Percentiles rank a stretch among this genome's conserved stretches.
These are phyloP conservation scores for Rhynchosporium graminicola DNA, from an alignment of 2,329 filamentous ascomycete species.

Conservation along the genomic window DNA sequence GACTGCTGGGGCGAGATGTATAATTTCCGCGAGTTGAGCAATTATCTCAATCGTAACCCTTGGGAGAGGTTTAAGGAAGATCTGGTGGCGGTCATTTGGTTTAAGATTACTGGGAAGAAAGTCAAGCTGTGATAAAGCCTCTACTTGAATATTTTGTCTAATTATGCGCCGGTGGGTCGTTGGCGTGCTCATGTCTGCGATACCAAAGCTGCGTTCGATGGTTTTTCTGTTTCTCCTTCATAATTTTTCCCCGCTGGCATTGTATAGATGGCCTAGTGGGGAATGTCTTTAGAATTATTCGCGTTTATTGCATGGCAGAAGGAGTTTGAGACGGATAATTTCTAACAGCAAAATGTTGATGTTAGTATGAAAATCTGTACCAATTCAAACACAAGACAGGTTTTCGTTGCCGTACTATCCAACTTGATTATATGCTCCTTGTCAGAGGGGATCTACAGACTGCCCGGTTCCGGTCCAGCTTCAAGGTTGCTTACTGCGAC, in stretches of 20 bases:
- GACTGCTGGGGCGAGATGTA: slow-evolving; percentile 99
- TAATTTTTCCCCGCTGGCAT: slow-evolving; percentile 8
- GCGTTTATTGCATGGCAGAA: slow-evolving; percentile 8
- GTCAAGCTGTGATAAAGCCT: slow-evolving; percentile 33
- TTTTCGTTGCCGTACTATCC: slow-evolving; percentile 24
- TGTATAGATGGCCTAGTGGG: slow-evolving; percentile 14
- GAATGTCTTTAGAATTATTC: not conserved
- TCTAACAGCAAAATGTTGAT: slow-evolving; percentile 11
- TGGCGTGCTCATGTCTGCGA: slow-evolving; percentile 17
- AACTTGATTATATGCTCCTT: slow-evolving; percentile 48
- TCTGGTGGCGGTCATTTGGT: slow-evolving; percentile 60
- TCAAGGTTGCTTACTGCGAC: slow-evolving; percentile 76
- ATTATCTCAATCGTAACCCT: slow-evolving; percentile 78
- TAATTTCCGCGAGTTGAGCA: slow-evolving; percentile 87
- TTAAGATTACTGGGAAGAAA: slow-evolving; percentile 60
- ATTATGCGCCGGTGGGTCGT: not conserved
- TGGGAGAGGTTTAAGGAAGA: slow-evolving; percentile 80
- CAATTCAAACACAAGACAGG: not conserved
- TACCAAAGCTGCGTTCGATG: slow-evolving; percentile 19
- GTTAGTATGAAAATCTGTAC: not conserved
- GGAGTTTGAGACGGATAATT: slow-evolving; percentile 9
- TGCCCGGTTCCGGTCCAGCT: slow-evolving; percentile 80
- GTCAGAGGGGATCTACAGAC: slow-evolving; percentile 51
- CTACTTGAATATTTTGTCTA: not conserved
- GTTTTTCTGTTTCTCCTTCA: not conserved